Conservation (phyloP, 139 green algal species). For the Auxenochlorella pyrenoidosa region DNA sequence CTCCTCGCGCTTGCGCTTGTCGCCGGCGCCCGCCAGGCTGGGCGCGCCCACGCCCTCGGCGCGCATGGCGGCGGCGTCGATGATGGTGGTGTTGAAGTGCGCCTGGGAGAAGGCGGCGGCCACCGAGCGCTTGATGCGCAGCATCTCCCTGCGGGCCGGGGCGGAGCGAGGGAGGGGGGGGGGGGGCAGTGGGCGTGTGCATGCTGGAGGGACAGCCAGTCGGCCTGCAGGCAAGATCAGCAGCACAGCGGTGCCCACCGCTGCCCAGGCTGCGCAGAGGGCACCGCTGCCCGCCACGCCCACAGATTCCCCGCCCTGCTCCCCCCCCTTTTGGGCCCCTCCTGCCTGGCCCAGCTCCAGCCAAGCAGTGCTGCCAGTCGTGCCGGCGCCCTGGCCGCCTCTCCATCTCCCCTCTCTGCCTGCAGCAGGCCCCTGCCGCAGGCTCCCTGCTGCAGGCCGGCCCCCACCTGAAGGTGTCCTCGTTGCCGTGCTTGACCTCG, state of each 20-base stretch:
- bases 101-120: conserved; percentile 81
- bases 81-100: conserved; percentile 87
- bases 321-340: no score
- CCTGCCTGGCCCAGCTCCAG: background rate
- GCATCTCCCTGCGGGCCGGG: conserved; percentile 92
- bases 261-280: background rate
- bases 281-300: background rate
- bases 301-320: background rate
- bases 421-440: no score
- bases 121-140: conserved; percentile 94
- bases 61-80: conserved; percentile 66
- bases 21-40: background rate
- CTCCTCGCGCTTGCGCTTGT: conserved; percentile 47
- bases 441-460: background rate
- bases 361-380: background rate
- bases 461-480: conserved; percentile 91
- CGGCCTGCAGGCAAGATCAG: no score
- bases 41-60: conserved; percentile 7
- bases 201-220: no score
- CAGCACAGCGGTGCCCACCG: no score
- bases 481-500: conserved; percentile 92
- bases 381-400: no score
- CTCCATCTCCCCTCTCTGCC: no score
- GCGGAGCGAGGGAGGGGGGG: no score
- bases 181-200: no score